Percentiles rank a stretch among this genome's conserved stretches.
phyloP scores from a whole-genome alignment of 805 yeast genomes.

The Pichia ethanolica region DNA sequence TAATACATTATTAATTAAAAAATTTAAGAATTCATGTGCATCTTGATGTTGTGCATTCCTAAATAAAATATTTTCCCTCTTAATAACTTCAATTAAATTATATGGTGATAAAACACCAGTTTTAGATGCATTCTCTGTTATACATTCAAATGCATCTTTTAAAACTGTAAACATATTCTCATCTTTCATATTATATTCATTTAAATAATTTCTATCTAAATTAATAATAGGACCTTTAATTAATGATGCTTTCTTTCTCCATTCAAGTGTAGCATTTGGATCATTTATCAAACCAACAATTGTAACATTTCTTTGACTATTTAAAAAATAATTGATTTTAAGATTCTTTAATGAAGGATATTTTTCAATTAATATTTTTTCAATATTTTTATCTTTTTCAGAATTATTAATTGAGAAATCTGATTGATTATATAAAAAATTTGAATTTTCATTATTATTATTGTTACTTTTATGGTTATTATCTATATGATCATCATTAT shows the following conservation, averaged over 20 bases:
- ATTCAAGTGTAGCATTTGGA: slow-evolving; percentile 49
- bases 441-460: background rate
- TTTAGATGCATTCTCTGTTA: slow-evolving; percentile 59
- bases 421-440: background rate
- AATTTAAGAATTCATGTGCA: slow-evolving; percentile 94
- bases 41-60: slow-evolving; percentile 95
- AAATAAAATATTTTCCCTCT: slow-evolving; percentile 76
- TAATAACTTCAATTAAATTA: slow-evolving; percentile 64
- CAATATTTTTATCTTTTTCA: slow-evolving; percentile 17
- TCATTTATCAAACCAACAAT: slow-evolving; percentile 39
- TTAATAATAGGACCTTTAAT: slow-evolving; percentile 78
- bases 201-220: slow-evolving; percentile 58
- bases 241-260: slow-evolving; percentile 70
- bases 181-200: slow-evolving; percentile 38
- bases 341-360: slow-evolving; percentile 30
- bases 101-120: slow-evolving; percentile 84
- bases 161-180: slow-evolving; percentile 55
- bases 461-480: background rate
- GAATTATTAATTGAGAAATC: slow-evolving; percentile 4
- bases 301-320: slow-evolving; percentile 37
- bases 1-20: slow-evolving; percentile 58
- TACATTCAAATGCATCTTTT: slow-evolving; percentile 79
- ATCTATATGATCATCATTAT: background rate
- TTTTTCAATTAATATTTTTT: slow-evolving; percentile 14
- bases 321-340: slow-evolving; percentile 30